These are phyloP conservation scores for Parachaetomium inaequale DNA, from an alignment of 495 filamentous ascomycete genomes.

Conservation along the genomic window DNA sequence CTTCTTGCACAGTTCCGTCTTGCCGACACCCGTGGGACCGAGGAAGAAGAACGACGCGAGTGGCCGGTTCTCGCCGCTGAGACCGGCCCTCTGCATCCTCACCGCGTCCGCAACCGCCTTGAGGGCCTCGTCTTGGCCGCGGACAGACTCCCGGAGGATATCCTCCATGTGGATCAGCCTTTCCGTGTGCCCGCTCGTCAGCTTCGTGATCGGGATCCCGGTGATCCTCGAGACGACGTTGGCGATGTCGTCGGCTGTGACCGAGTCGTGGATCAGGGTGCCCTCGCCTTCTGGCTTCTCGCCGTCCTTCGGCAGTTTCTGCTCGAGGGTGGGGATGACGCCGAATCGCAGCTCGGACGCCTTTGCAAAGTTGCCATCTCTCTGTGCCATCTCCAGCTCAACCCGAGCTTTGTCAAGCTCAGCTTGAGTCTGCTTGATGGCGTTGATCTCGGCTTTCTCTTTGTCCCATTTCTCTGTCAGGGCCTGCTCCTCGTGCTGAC, in stretches of 20 bases:
- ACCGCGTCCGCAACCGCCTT: slow-evolving; percentile 89
- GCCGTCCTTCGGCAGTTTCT: slow-evolving; percentile 74
- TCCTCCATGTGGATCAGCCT: slow-evolving; percentile 95
- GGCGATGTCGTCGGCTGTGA: slow-evolving; percentile 90
- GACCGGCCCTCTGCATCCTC: slow-evolving; percentile 86
- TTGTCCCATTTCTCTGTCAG: slow-evolving; percentile 84
- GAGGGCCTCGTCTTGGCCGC: slow-evolving; percentile 91
- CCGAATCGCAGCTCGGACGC: slow-evolving; percentile 87
- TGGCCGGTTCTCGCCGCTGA: slow-evolving; percentile 86
- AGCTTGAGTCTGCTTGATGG: slow-evolving; percentile 79
- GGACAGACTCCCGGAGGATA: slow-evolving; percentile 73
- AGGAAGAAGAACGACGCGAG: slow-evolving; percentile 96
- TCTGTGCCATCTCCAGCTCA: slow-evolving; percentile 82
- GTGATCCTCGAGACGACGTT: slow-evolving; percentile 86
- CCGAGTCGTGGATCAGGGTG: slow-evolving; percentile 82
- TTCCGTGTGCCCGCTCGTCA: slow-evolving; percentile 89
- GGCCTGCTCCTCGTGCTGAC: slow-evolving; percentile 62
- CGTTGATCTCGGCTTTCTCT: slow-evolving; percentile 78
- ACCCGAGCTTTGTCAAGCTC: slow-evolving; percentile 78
- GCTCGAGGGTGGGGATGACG: slow-evolving; percentile 74
- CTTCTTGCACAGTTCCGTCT: slow-evolving; percentile 96
- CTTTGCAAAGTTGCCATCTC: slow-evolving; percentile 84
- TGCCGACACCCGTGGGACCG: slow-evolving; percentile 93
- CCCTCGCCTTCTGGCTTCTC: slow-evolving; percentile 44
- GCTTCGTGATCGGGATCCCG: slow-evolving; percentile 85